Percentiles rank a stretch among this genome's conserved stretches.
Evolutionary conservation across 345 rosid species (phyloP).

Genomic region (Turnera subulata): DNA sequence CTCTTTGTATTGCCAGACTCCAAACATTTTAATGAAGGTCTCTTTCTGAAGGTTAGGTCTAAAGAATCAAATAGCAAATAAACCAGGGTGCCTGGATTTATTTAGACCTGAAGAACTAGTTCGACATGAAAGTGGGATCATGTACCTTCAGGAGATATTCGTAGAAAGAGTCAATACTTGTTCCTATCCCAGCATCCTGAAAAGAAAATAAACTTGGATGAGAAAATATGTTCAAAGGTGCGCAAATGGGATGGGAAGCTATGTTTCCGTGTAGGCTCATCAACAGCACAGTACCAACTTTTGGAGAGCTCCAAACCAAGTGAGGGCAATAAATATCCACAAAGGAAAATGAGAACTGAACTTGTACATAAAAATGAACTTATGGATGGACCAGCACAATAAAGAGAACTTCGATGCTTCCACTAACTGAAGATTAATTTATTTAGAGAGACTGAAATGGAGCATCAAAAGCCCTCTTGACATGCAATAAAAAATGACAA

Average conservation of each 20-base stretch:
- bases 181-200: constrained; percentile 99
- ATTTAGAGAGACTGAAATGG: neutral
- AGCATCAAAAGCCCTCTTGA: neutral
- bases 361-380: no score
- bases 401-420: neutral
- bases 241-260: neutral
- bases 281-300: neutral
- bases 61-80: no score
- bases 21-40: no score
- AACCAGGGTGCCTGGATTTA: no score
- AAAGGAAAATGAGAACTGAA: no score
- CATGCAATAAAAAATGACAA: no score
- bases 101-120: neutral
- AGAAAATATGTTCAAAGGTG: neutral
- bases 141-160: constrained; percentile 91
- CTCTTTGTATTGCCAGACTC: neutral
- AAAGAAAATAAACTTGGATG: constrained; percentile 24
- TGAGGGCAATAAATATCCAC: no score
- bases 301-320: no score
- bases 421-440: neutral
- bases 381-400: no score
- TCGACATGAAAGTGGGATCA: neutral
- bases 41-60: no score
- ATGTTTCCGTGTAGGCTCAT: constrained; percentile 5
- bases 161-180: constrained; percentile 96